These are phyloP conservation scores for Seiridium unicorne DNA, from an alignment of 2,329 filamentous ascomycete species.

Conservation along the genomic window DNA sequence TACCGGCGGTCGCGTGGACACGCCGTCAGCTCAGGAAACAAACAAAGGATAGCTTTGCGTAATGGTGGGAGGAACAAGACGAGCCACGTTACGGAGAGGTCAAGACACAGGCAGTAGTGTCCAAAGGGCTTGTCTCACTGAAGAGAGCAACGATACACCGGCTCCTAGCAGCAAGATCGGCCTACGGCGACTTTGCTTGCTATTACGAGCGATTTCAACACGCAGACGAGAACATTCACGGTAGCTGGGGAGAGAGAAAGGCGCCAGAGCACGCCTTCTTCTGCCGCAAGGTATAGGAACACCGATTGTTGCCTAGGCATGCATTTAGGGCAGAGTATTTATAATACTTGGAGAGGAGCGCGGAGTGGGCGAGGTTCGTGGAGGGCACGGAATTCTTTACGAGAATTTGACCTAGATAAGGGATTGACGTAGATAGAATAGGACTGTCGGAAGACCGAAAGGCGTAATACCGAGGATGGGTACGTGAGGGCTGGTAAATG, in stretches of 20 bases:
- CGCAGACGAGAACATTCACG: neutral
- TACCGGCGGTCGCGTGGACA: neutral
- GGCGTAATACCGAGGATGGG: neutral
- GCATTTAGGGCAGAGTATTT: neutral
- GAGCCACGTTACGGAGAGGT: neutral
- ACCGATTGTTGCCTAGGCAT: neutral
- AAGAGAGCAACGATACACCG: neutral
- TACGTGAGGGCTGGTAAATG: neutral
- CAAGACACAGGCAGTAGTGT: neutral
- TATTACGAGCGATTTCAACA: neutral
- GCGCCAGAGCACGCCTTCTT: neutral
- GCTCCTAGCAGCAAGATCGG: neutral
- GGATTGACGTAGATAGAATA: too few relatives aligned
- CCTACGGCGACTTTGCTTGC: neutral
- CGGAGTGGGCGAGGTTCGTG: neutral
- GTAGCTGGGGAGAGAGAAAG: neutral
- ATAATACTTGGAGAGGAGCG: neutral
- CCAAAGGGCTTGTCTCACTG: neutral
- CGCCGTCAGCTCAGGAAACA: neutral
- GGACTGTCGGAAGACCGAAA: neutral
- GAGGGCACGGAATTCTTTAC: neutral
- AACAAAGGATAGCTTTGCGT: neutral
- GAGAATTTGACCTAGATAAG: neutral
- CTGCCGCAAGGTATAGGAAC: neutral
- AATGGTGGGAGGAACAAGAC: neutral